These are phyloP conservation scores for Lachancea nothofagi DNA, from an alignment of 805 yeast genomes.

Conservation along the genomic window DNA sequence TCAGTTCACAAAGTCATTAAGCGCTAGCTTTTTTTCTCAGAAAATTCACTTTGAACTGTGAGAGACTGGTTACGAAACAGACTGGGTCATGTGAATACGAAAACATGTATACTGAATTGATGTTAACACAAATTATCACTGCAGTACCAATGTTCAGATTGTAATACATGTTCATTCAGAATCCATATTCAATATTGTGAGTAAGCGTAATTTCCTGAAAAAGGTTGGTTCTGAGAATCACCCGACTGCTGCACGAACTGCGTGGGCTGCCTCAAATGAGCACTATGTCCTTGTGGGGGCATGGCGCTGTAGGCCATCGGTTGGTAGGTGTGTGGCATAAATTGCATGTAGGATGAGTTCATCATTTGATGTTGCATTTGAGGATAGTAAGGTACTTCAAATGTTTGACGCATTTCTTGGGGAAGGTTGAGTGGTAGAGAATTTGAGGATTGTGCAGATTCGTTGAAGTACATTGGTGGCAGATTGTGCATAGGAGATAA, in stretches of 20 bases:
- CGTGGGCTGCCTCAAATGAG: neutral
- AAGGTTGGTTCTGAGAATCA: neutral
- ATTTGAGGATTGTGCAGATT: neutral
- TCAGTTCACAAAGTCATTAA: no score
- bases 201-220: neutral
- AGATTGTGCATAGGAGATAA: neutral
- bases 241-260: slow-evolving; percentile 2
- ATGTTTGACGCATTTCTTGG: neutral
- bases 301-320: slow-evolving; percentile 1
- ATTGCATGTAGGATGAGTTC: slow-evolving; percentile 5
- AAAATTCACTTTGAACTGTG: no score
- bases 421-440: neutral
- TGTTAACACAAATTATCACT: no score
- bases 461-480: neutral
- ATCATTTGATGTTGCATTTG: slow-evolving; percentile 1
- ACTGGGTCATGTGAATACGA: no score
- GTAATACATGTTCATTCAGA: no score
- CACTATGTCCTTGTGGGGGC: neutral
- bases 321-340: slow-evolving; percentile 8
- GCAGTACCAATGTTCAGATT: no score
- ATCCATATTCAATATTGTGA: slow-evolving; percentile 8
- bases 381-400: slow-evolving; percentile 2
- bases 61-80: no score
- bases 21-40: no score
- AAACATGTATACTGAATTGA: no score